phyloP scores from a whole-genome alignment of 2,329 filamentous ascomycete genomes.

The Tolypocladium ophioglossoides region DNA sequence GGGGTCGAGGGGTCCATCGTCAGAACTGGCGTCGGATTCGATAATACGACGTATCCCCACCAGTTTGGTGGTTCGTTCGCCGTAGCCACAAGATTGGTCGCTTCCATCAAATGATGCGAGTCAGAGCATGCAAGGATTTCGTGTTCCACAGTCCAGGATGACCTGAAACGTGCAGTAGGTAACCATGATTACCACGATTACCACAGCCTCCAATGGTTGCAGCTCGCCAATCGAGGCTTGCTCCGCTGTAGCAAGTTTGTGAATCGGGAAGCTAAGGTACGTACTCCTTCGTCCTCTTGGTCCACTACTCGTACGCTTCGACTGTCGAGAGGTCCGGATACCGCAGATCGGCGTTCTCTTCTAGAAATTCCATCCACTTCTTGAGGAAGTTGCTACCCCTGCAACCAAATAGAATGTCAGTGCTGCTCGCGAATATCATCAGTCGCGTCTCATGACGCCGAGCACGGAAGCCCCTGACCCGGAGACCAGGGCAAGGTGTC shows the following conservation, averaged over 20 bases:
- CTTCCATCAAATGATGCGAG: neutral
- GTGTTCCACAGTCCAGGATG: neutral
- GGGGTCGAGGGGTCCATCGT: neutral
- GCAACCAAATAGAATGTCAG: conserved; percentile 2
- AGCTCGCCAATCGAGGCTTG: neutral
- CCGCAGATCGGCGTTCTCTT: conserved; percentile 80
- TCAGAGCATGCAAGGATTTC: neutral
- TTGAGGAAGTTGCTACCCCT: conserved; percentile 82
- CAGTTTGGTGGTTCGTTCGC: neutral
- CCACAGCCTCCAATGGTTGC: neutral
- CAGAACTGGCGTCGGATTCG: neutral
- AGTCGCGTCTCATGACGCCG: neutral
- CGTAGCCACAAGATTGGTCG: neutral
- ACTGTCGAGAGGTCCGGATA: conserved; percentile 60
- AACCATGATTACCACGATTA: neutral
- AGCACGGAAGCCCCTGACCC: neutral
- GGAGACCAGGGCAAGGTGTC: neutral
- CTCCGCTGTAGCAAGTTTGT: neutral
- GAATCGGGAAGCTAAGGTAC: too few relatives aligned
- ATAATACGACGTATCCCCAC: neutral
- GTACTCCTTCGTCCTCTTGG: too few relatives aligned
- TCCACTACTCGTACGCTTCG: conserved; percentile 4
- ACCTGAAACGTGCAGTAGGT: neutral
- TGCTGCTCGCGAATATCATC: neutral
- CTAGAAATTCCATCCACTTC: conserved; percentile 82